Base-by-base conservation (phyloP, 1,139 yeast species). In the Kodamaea sp. region DNA sequence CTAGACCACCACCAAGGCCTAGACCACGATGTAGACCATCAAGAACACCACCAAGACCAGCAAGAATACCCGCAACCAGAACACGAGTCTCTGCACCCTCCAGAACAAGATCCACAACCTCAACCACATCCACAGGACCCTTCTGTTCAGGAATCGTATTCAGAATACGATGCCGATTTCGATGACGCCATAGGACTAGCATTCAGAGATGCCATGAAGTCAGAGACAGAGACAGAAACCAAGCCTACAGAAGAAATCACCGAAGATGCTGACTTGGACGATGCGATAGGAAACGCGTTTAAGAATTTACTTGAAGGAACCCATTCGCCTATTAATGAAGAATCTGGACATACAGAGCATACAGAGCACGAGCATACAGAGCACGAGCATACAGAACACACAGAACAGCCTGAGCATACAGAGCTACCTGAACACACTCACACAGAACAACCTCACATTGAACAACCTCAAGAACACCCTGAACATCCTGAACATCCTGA, bases 201-300 rank as follows among this genome's bases (percentile, higher is more conserved):
- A 7, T 36, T 43, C 26, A 34, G 35, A 6, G 34, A 39, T 18
- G 38, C 42, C 4, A 16, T 39, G 21, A 23, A 34, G 16, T 32
- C 27, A 26, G 26, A 30, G 18, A 18, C 4, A 11, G 15, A 11
- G 12, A 12, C 15, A 4, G n/a, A 15, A n/a, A 22, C n/a, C 19
- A 7, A 20, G 13, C 15, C 11, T 5, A 20, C 8, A 5, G n/a
- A 3, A 12, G 13, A 18, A 4, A 12, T 12, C 28, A 4, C 21
- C 7, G 24, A 14, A 5, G 14, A 15, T 18, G 14, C 7, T 12
- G 28, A 37, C 16, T 39, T 46, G 19, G 38, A 43, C 15, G 39
- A 35, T n/a, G 48, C 49, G 6, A 46, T 44, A 18, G 49, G 45
- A 4, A 37, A 37, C 28, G 51, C 43, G 7, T 42, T 44, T 25